Percentiles rank a stretch among this genome's conserved stretches.
Evolutionary conservation across 257 asterid species (phyloP).

Genomic region (Primulina eburnea): DNA sequence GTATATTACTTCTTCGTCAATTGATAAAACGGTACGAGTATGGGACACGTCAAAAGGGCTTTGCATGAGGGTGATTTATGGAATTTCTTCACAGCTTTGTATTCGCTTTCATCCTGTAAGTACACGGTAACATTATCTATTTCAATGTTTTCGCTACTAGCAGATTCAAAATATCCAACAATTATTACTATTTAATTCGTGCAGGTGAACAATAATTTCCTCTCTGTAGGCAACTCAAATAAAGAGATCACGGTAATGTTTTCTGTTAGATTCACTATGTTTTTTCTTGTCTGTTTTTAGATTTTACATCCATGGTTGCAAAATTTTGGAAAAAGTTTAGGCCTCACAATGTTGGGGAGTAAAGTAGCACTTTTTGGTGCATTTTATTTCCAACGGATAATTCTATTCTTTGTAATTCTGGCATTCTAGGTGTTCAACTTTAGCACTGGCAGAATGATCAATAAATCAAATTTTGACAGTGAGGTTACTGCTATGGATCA

Average conservation of each 20-base stretch:
- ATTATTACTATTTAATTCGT: slow-evolving; percentile 22
- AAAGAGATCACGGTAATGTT: slow-evolving; percentile 76
- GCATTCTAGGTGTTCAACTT: slow-evolving; percentile 81
- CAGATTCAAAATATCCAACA: background rate
- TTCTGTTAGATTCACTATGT: slow-evolving; percentile 20
- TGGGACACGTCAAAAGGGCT: slow-evolving; percentile 92
- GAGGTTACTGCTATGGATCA: slow-evolving; percentile 99
- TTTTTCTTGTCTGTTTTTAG: background rate
- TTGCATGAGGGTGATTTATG: slow-evolving; percentile 96
- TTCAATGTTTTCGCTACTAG: slow-evolving; percentile 5
- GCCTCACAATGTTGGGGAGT: background rate
- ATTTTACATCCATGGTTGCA: background rate
- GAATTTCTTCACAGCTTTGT: slow-evolving; percentile 79
- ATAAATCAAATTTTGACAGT: slow-evolving; percentile 56
- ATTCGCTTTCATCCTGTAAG: slow-evolving; percentile 98
- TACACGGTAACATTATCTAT: slow-evolving; percentile 21
- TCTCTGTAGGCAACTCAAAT: slow-evolving; percentile 87
- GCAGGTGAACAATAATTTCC: slow-evolving; percentile 96
- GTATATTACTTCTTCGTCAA: slow-evolving; percentile 89
- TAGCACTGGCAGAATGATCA: slow-evolving; percentile 88
- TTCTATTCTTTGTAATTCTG: slow-evolving; percentile 1
- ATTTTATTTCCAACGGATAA: slow-evolving; percentile 5
- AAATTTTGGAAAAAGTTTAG: background rate
- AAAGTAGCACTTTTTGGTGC: background rate
- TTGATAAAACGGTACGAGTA: slow-evolving; percentile 89